Percentiles rank a stretch among this genome's conserved stretches.
Conservation (phyloP, 352 stramenopile species). For the Phytophthora aleatoria region DNA sequence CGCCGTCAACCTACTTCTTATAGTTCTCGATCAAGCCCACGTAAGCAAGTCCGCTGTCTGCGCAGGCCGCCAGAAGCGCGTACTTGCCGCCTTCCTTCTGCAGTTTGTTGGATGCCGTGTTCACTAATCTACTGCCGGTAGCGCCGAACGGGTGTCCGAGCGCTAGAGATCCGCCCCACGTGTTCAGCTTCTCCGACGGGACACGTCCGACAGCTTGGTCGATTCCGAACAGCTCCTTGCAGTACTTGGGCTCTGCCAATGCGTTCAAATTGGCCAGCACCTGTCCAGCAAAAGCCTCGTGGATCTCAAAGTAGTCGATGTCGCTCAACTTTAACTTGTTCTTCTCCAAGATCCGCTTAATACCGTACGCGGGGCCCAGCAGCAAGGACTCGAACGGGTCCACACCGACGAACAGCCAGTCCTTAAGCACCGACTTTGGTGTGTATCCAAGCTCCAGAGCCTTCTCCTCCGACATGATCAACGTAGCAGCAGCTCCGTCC, state of each 20-base stretch:
- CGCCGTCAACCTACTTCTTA: constrained; percentile 30
- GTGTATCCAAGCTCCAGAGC: constrained; percentile 95
- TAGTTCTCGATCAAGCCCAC: constrained; percentile 94
- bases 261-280: constrained; percentile 97
- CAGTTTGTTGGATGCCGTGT: constrained; percentile 97
- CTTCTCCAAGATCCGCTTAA: constrained; percentile 81
- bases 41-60: constrained; percentile 97
- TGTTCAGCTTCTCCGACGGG: constrained; percentile 96
- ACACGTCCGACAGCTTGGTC: constrained; percentile 92
- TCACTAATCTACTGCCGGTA: constrained; percentile 95
- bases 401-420: constrained; percentile 97
- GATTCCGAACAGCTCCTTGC: constrained; percentile 93
- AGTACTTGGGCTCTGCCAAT: constrained; percentile 94
- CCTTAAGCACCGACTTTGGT: constrained; percentile 94
- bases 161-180: constrained; percentile 95
- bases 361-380: constrained; percentile 95
- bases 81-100: constrained; percentile 96
- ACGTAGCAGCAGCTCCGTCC: constrained; percentile 94
- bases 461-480: constrained; percentile 98
- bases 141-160: constrained; percentile 98
- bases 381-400: constrained; percentile 96
- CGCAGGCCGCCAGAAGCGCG: constrained; percentile 96
- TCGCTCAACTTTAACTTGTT: constrained; percentile 92
- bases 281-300: constrained; percentile 99
- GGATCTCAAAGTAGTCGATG: constrained; percentile 99